Conservation (phyloP, 257 asterid species). For the Knoxia roxburghii region DNA sequence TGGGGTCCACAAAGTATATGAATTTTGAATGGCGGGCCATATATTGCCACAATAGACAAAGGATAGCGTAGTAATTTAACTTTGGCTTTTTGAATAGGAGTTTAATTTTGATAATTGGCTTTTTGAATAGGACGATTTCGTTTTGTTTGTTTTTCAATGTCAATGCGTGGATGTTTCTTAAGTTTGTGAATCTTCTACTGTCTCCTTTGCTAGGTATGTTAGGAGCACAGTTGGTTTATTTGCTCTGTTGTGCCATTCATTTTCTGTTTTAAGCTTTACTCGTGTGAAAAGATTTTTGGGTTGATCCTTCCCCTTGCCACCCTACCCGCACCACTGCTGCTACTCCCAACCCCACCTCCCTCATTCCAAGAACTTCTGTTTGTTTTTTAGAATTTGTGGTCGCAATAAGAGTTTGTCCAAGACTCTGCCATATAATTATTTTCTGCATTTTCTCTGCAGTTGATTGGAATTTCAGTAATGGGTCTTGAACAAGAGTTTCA, state of each 20-base stretch:
- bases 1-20: no score
- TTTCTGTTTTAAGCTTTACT: neutral
- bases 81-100: no score
- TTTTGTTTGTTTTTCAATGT: neutral
- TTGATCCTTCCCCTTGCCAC: no score
- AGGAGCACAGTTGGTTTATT: no score
- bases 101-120: no score
- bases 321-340: no score
- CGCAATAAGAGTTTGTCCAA: conserved; percentile 15
- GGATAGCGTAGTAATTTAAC: no score
- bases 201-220: neutral
- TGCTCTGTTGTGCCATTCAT: neutral
- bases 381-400: conserved; percentile 10
- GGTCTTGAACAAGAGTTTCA: conserved; percentile 95
- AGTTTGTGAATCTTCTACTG: neutral
- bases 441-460: conserved; percentile 44
- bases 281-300: neutral
- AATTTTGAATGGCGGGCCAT: no score
- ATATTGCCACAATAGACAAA: no score
- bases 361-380: neutral
- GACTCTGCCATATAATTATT: conserved; percentile 4
- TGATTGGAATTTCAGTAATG: conserved; percentile 73
- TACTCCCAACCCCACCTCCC: neutral
- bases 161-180: neutral
- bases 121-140: neutral